Evolutionary conservation across 148 eudicot species (phyloP).

Genomic region (Gaultheria prostrata): DNA sequence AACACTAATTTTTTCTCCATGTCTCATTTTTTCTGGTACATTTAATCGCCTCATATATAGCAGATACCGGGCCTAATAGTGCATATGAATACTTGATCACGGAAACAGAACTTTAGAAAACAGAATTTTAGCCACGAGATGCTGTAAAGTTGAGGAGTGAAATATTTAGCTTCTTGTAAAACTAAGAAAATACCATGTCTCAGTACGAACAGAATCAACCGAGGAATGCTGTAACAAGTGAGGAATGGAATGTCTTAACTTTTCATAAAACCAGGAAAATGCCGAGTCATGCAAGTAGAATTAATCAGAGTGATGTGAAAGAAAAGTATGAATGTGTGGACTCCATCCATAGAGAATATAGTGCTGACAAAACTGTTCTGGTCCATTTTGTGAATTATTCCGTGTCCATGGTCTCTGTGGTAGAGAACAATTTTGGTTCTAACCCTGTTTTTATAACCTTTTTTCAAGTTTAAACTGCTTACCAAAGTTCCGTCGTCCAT

Average conservation of each 20-base stretch:
- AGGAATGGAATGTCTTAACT: not conserved
- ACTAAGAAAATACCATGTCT: not conserved
- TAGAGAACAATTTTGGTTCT: not conserved
- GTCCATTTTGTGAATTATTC: not conserved
- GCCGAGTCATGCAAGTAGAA: not conserved
- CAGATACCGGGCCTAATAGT: not conserved
- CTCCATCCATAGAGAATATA: not conserved
- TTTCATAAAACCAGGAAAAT: not conserved
- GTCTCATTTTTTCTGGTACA: not conserved
- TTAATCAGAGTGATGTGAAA: not conserved
- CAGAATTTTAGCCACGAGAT: not conserved
- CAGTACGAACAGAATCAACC: not conserved
- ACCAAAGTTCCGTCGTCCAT: slow-evolving; percentile 95
- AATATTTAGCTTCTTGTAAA: not conserved
- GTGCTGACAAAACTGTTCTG: not conserved
- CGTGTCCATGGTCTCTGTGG: not conserved
- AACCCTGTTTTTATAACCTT: not conserved
- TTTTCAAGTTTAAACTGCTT: slow-evolving; percentile 4
- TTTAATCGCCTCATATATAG: not conserved
- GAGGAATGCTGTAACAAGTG: not conserved
- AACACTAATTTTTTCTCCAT: not conserved
- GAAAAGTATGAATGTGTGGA: not conserved
- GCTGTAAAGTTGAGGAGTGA: not conserved
- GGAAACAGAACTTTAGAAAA: not conserved
- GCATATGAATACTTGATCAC: not conserved